Percentiles rank a stretch among this genome's conserved stretches.
Conservation (phyloP, 2,329 filamentous ascomycete genomes). For the Helicocarpus griseus region DNA sequence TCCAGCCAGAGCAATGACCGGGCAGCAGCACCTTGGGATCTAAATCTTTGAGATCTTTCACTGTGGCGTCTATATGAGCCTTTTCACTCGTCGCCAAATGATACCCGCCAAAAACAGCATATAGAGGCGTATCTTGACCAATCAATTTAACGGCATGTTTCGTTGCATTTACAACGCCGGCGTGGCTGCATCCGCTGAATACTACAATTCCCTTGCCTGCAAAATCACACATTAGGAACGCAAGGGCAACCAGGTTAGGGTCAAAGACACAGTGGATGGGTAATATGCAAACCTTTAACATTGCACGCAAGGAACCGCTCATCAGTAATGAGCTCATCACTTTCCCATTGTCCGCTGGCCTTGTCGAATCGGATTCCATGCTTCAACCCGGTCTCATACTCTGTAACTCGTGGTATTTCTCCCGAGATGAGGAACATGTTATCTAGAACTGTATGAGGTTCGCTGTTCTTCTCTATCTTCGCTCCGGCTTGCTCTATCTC, state of each 20-base stretch:
- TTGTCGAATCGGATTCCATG: constrained; percentile 36
- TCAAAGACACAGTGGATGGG: neutral
- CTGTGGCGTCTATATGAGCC: constrained; percentile 35
- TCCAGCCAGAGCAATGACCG: constrained; percentile 49
- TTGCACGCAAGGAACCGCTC: constrained; percentile 47
- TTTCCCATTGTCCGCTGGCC: constrained; percentile 13
- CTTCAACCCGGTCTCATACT: constrained; percentile 41
- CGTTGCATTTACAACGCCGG: constrained; percentile 44
- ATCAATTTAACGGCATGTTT: constrained; percentile 37
- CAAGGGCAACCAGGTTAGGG: neutral
- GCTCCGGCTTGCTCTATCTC: constrained; percentile 39
- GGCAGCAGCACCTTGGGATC: constrained; percentile 43
- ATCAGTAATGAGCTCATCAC: constrained; percentile 38
- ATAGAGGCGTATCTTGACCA: constrained; percentile 30
- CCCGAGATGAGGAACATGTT: constrained; percentile 46
- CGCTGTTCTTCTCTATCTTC: constrained; percentile 27
- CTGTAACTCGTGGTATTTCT: constrained; percentile 41
- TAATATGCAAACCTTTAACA: constrained; percentile 35
- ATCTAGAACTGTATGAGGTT: constrained; percentile 39
- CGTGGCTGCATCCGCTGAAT: constrained; percentile 49
- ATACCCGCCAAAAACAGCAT: constrained; percentile 45
- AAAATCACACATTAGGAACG: neutral
- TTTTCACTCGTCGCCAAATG: constrained; percentile 42
- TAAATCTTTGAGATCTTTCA: constrained; percentile 40
- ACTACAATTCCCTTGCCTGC: constrained; percentile 44